Conservation (phyloP, 2,329 filamentous ascomycete species). For the Aspergillus nomiae region DNA sequence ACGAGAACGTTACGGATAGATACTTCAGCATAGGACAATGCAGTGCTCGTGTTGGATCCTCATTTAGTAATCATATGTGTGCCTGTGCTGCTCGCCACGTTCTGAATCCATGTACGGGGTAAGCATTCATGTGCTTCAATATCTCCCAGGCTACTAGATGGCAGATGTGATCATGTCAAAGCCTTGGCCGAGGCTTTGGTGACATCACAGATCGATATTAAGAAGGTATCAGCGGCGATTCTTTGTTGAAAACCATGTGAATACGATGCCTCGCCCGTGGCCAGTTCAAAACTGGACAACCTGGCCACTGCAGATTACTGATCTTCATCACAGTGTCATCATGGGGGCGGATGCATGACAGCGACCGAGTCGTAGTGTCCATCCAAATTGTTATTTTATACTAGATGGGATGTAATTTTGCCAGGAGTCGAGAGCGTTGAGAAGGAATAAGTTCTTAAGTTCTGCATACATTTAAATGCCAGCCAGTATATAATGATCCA, state of each 20-base stretch:
- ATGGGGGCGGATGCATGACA: too few species aligned
- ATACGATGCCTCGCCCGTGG: not conserved
- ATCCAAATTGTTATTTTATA: not conserved
- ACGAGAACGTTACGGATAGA: not conserved
- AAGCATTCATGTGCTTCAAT: not conserved
- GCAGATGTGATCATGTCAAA: not conserved
- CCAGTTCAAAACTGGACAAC: not conserved
- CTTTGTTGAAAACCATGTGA: not conserved
- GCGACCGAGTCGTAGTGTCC: too few species aligned
- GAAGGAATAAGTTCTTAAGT: too few species aligned
- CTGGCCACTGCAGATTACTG: not conserved
- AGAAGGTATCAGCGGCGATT: not conserved
- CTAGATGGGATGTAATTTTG: too few species aligned
- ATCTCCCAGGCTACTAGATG: not conserved
- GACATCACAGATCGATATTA: not conserved
- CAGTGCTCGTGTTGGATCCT: not conserved
- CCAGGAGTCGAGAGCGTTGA: too few species aligned
- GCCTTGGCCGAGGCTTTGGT: not conserved
- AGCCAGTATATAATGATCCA: too few species aligned
- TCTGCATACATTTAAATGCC: too few species aligned
- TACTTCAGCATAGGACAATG: not conserved
- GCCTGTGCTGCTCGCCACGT: not conserved
- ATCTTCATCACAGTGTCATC: not conserved
- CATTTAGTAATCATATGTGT: not conserved
- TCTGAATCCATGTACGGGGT: not conserved